phyloP scores from a whole-genome alignment of 305 asterid genomes.

The Solanum chacoense region DNA sequence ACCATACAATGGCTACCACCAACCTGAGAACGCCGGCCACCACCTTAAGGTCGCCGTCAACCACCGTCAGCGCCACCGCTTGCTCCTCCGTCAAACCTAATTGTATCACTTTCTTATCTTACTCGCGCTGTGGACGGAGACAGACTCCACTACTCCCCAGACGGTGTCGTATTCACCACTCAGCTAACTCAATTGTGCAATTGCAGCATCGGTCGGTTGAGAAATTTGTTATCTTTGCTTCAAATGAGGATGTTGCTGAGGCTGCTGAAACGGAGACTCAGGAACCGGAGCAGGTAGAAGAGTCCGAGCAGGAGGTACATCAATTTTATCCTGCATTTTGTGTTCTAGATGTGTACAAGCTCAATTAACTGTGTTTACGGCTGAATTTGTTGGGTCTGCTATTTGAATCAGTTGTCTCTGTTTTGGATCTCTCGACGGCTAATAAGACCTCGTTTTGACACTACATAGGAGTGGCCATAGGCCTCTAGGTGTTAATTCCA shows the following conservation, averaged over 20 bases:
- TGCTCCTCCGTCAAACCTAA: neutral
- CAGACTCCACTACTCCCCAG: neutral
- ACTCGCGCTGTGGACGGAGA: neutral
- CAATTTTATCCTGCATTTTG: neutral
- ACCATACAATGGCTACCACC: slow-evolving; percentile 8
- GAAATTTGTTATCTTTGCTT: neutral
- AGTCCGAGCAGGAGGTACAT: neutral
- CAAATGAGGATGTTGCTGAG: slow-evolving; percentile 1
- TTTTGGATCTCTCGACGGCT: neutral
- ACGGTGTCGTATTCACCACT: neutral
- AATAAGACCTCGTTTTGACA: neutral
- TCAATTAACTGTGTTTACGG: neutral
- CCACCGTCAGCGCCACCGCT: neutral
- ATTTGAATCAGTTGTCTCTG: neutral
- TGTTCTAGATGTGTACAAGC: neutral
- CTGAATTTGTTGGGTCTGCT: neutral
- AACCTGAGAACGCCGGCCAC: neutral
- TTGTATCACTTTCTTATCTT: neutral
- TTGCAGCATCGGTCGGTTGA: neutral
- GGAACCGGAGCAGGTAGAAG: neutral
- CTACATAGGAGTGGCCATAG: neutral
- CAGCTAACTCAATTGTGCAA: neutral
- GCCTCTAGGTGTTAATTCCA: neutral
- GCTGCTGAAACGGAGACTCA: neutral
- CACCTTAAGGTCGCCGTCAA: neutral